phyloP scores from a whole-genome alignment of 2,329 filamentous ascomycete species.

The Colletotrichum sojae region DNA sequence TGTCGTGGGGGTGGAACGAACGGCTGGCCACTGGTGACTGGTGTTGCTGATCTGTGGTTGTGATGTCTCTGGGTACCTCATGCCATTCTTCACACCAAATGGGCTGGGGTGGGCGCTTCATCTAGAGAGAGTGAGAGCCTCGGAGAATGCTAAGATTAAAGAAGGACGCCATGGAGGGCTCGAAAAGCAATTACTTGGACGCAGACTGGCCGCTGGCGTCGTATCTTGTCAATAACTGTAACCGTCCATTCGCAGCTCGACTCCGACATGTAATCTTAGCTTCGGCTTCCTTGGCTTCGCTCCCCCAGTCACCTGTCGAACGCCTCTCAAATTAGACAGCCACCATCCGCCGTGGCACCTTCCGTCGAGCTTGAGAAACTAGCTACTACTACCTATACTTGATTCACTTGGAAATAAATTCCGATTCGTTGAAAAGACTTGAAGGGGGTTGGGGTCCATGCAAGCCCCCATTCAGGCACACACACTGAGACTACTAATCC shows the following conservation, averaged over 20 bases:
- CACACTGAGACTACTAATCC: not conserved
- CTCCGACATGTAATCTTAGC: constrained; percentile 30
- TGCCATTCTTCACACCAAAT: no score
- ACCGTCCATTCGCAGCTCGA: constrained; percentile 31
- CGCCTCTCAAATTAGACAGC: constrained; percentile 32
- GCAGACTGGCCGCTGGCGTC: constrained; percentile 2
- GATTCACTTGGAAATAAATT: no score
- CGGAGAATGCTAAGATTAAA: no score
- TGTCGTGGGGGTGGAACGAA: constrained; percentile 2
- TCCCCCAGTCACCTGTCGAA: constrained; percentile 16
- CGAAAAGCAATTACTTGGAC: not conserved
- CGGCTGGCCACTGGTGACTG: not conserved
- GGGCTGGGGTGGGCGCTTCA: no score
- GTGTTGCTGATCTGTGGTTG: not conserved
- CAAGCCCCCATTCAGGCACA: constrained; percentile 10
- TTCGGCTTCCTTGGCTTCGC: constrained; percentile 12
- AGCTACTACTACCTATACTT: not conserved
- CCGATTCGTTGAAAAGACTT: no score
- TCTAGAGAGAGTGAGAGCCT: no score
- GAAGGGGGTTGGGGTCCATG: constrained; percentile 14
- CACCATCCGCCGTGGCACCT: not conserved
- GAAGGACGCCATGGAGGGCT: no score
- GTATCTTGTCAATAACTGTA: constrained; percentile 12
- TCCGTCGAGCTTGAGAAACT: no score
- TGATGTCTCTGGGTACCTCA: no score